Percentiles rank a stretch among this genome's conserved stretches.
These are phyloP conservation scores for Pseudonectria buxi DNA, from an alignment of 2,329 filamentous ascomycete genomes.

Conservation along the genomic window DNA sequence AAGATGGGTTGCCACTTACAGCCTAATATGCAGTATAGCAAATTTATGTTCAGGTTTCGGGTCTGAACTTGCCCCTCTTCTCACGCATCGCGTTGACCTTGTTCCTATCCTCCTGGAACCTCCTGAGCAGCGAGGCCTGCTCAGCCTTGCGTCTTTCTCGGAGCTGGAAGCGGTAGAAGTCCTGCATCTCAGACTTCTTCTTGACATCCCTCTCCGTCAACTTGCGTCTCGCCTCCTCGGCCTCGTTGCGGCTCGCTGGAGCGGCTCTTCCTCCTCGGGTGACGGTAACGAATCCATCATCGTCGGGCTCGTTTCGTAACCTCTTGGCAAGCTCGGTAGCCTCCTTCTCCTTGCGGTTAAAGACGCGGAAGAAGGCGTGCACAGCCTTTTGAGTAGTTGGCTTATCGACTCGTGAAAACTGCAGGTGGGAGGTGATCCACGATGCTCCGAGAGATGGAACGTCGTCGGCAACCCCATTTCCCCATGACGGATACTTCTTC, in stretches of 20 bases:
- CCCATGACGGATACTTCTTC: slow-evolving; percentile 62
- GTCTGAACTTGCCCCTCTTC: slow-evolving; percentile 56
- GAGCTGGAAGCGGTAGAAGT: slow-evolving; percentile 81
- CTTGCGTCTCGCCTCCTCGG: slow-evolving; percentile 51
- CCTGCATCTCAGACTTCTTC: slow-evolving; percentile 57
- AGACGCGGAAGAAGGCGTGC: slow-evolving; percentile 82
- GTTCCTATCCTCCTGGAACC: slow-evolving; percentile 69
- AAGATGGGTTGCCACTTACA: slow-evolving; percentile 3
- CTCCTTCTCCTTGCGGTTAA: slow-evolving; percentile 62
- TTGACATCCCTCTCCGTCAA: slow-evolving; percentile 57
- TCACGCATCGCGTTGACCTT: slow-evolving; percentile 66
- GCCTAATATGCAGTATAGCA: slow-evolving; percentile 6
- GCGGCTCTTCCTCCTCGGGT: slow-evolving; percentile 67
- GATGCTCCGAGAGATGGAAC: slow-evolving; percentile 50
- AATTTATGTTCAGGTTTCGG: slow-evolving; percentile 35
- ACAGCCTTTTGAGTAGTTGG: slow-evolving; percentile 63
- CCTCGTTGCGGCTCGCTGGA: slow-evolving; percentile 68
- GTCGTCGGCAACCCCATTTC: slow-evolving; percentile 49
- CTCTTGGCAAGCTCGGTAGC: slow-evolving; percentile 55
- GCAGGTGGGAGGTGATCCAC: slow-evolving; percentile 60
- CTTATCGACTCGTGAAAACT: slow-evolving; percentile 63
- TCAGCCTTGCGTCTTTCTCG: slow-evolving; percentile 71
- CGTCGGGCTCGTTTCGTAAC: slow-evolving; percentile 74
- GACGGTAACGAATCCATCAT: slow-evolving; percentile 93
- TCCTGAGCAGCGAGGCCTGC: slow-evolving; percentile 59